These are phyloP conservation scores for Xanthoconium stramineum DNA, from an alignment of 768 basidiomycete genomes.

Conservation along the genomic window DNA sequence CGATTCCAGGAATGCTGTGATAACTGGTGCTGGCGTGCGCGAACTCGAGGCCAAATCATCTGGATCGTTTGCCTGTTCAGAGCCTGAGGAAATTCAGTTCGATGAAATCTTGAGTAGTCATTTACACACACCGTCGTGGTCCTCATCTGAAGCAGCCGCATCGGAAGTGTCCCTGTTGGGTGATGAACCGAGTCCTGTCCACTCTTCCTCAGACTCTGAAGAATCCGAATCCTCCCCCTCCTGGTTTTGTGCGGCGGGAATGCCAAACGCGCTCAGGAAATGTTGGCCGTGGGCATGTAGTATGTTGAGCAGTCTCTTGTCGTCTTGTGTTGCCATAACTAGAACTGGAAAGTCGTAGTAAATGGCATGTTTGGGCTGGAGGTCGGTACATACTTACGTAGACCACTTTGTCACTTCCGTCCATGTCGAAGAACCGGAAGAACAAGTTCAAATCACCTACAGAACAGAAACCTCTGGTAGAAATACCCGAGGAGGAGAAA, in stretches of 20 bases:
- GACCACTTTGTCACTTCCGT: background rate
- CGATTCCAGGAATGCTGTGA: constrained; percentile 57
- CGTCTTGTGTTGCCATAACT: constrained; percentile 15
- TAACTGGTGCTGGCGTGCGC: constrained; percentile 38
- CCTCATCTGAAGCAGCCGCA: constrained; percentile 12
- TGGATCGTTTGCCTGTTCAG: constrained; percentile 41
- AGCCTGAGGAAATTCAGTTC: constrained; percentile 24
- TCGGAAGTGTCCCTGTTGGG: background rate
- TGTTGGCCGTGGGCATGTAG: constrained; percentile 46
- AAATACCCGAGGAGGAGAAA: constrained; percentile 73
- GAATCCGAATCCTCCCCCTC: constrained; percentile 13
- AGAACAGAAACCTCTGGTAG: constrained; percentile 28
- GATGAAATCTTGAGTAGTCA: background rate
- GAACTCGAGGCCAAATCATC: constrained; percentile 39
- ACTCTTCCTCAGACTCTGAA: constrained; percentile 37
- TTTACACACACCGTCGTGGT: constrained; percentile 19
- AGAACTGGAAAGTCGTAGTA: background rate
- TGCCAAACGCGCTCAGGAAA: constrained; percentile 42
- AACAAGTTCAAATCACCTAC: constrained; percentile 8
- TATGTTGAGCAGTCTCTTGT: constrained; percentile 35
- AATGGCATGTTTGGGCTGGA: constrained; percentile 9
- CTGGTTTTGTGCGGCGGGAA: constrained; percentile 17
- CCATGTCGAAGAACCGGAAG: constrained; percentile 32
- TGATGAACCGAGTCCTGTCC: constrained; percentile 36
- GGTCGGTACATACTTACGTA: too few species aligned